Percentiles rank a stretch among this genome's conserved stretches.
These are phyloP conservation scores for Pythium monospermum DNA, from an alignment of 352 stramenopile species.

Conservation along the genomic window DNA sequence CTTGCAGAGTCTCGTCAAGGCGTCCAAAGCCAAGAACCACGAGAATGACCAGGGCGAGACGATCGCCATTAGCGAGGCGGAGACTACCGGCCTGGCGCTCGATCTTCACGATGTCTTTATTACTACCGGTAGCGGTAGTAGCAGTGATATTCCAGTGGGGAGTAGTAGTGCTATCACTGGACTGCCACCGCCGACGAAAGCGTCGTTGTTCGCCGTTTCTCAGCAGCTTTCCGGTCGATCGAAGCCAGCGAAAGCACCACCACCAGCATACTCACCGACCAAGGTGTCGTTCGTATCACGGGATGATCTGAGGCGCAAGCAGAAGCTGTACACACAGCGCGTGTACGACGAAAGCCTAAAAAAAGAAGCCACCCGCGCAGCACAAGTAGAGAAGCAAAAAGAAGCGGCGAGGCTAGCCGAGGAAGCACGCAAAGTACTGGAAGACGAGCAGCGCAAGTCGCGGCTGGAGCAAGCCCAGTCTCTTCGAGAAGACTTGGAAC, in stretches of 20 bases:
- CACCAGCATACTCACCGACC: not conserved
- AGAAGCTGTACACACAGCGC: constrained; percentile 36
- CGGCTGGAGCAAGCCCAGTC: constrained; percentile 24
- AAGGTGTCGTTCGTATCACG: not conserved
- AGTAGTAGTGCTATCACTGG: not conserved
- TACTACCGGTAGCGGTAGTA: not conserved
- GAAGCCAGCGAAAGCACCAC: not conserved
- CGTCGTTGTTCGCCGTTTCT: constrained; percentile 2
- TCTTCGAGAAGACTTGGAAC: constrained; percentile 35
- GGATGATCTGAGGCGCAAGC: constrained; percentile 31
- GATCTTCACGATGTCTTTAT: constrained; percentile 4
- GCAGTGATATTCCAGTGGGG: not conserved
- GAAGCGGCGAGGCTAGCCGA: constrained; percentile 23
- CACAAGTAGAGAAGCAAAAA: constrained; percentile 25
- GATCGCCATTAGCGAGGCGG: not conserved
- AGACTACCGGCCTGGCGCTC: not conserved
- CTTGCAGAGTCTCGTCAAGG: constrained; percentile 33
- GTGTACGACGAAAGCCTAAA: constrained; percentile 36
- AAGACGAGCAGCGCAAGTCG: constrained; percentile 28
- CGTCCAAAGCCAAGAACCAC: constrained; percentile 8
- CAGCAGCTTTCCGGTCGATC: constrained; percentile 5
- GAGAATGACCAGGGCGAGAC: not conserved
- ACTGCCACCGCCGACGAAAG: not conserved
- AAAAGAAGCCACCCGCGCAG: constrained; percentile 23
- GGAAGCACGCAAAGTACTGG: constrained; percentile 17